phyloP scores from a whole-genome alignment of 2,329 filamentous ascomycete species.

The Cryphonectria carpinicola region DNA sequence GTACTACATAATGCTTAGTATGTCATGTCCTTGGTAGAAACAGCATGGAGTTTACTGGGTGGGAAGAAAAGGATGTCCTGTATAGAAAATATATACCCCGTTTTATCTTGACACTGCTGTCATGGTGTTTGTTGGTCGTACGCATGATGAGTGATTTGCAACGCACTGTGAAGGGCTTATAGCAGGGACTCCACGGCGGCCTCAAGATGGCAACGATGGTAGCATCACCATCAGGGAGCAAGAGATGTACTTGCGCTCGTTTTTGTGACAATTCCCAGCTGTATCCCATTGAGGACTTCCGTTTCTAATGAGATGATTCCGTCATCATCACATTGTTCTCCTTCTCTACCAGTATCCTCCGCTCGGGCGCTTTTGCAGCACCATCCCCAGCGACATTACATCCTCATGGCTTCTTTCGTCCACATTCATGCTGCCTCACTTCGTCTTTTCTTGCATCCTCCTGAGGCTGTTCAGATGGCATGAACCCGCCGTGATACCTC shows the following conservation, averaged over 20 bases:
- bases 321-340: background rate
- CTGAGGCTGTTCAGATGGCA: background rate
- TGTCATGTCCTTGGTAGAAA: conserved; percentile 5
- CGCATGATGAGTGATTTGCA: background rate
- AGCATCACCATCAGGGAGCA: background rate
- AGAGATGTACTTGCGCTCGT: background rate
- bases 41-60: background rate
- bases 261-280: background rate
- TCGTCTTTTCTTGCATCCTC: background rate
- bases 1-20: conserved; percentile 5
- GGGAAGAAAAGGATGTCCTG: background rate
- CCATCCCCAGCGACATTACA: background rate
- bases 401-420: background rate
- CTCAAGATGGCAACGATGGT: background rate
- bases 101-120: background rate
- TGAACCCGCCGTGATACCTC: background rate
- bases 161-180: background rate
- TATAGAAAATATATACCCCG: background rate
- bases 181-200: background rate
- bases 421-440: background rate
- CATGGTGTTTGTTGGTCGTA: background rate
- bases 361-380: background rate
- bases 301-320: background rate
- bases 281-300: background rate
- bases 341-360: background rate